These are phyloP conservation scores for Pleurotus pulmonarius DNA, from an alignment of 768 basidiomycete species.

Conservation along the genomic window DNA sequence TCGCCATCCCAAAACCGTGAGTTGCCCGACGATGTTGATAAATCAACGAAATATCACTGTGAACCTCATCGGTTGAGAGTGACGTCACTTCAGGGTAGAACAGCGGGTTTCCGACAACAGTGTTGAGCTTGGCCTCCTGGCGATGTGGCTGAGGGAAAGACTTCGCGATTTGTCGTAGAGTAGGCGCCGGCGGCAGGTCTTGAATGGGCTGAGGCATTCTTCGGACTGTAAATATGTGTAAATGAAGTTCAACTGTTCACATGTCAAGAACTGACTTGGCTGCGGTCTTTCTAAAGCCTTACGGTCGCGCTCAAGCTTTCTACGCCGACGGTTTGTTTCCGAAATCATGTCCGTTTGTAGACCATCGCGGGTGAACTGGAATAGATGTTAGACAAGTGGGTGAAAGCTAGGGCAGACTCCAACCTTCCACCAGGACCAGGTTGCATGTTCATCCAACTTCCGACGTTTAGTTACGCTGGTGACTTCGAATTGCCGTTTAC, in stretches of 20 bases:
- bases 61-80: conserved; percentile 44
- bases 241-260: background rate
- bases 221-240: conserved; percentile 37
- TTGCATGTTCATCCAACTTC: conserved; percentile 66
- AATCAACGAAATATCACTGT: conserved; percentile 52
- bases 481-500: conserved; percentile 67
- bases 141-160: conserved; percentile 36
- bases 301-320: conserved; percentile 83
- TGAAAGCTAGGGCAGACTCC: conserved; percentile 14
- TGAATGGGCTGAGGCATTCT: conserved; percentile 55
- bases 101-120: conserved; percentile 12
- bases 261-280: conserved; percentile 46
- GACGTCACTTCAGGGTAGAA: conserved; percentile 45
- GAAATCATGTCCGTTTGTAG: conserved; percentile 87
- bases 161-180: conserved; percentile 65
- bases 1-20: conserved; percentile 9
- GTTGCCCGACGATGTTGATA: conserved; percentile 36
- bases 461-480: conserved; percentile 58
- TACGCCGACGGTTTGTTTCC: conserved; percentile 82
- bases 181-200: conserved; percentile 51
- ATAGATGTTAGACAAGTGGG: conserved; percentile 7
- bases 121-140: conserved; percentile 1
- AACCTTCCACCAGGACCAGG: conserved; percentile 94
- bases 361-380: conserved; percentile 69
- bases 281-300: conserved; percentile 73